phyloP scores from a whole-genome alignment of 345 rosid genomes.

The Capsella bursapastoris region DNA sequence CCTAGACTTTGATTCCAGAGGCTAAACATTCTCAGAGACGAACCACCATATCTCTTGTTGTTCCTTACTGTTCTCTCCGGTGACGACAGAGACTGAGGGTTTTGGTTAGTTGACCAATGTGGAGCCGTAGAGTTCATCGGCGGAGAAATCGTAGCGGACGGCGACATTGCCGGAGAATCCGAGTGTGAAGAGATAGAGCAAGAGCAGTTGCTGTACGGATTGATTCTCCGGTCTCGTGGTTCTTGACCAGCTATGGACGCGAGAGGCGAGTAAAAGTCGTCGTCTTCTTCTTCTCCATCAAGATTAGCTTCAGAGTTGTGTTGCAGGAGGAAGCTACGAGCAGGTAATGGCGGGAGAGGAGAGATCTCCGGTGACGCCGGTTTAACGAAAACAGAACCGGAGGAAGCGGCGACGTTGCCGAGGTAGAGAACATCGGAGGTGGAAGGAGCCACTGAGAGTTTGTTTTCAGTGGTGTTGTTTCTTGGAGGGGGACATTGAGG shows the following conservation, averaged over 20 bases:
- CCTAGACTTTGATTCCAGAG: slow-evolving; percentile 42
- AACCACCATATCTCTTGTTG: slow-evolving; percentile 37
- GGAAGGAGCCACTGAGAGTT: slow-evolving; percentile 54
- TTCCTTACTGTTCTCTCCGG: slow-evolving; percentile 38
- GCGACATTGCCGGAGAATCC: slow-evolving; percentile 70
- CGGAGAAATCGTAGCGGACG: slow-evolving; percentile 69
- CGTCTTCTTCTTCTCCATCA: slow-evolving; percentile 44
- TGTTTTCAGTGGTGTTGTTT: slow-evolving; percentile 39
- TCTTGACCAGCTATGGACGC: slow-evolving; percentile 68
- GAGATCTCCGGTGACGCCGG: slow-evolving; percentile 87
- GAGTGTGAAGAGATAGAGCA: slow-evolving; percentile 61
- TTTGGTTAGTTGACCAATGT: slow-evolving; percentile 34
- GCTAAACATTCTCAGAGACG: slow-evolving; percentile 46
- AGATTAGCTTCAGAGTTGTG: slow-evolving; percentile 53
- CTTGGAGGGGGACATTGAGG: slow-evolving; percentile 41
- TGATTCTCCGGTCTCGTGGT: slow-evolving; percentile 48
- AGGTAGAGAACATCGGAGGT: slow-evolving; percentile 80
- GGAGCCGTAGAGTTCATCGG: slow-evolving; percentile 54
- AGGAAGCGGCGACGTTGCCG: slow-evolving; percentile 61
- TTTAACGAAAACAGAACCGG: slow-evolving; percentile 54
- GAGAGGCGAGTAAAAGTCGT: slow-evolving; percentile 88
- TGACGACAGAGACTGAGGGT: slow-evolving; percentile 45
- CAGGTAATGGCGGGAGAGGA: slow-evolving; percentile 87
- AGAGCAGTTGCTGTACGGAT: slow-evolving; percentile 57
- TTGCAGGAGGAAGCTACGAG: slow-evolving; percentile 51